Evolutionary conservation across 352 stramenopile species (phyloP).

Genomic region (Pythium volutum): DNA sequence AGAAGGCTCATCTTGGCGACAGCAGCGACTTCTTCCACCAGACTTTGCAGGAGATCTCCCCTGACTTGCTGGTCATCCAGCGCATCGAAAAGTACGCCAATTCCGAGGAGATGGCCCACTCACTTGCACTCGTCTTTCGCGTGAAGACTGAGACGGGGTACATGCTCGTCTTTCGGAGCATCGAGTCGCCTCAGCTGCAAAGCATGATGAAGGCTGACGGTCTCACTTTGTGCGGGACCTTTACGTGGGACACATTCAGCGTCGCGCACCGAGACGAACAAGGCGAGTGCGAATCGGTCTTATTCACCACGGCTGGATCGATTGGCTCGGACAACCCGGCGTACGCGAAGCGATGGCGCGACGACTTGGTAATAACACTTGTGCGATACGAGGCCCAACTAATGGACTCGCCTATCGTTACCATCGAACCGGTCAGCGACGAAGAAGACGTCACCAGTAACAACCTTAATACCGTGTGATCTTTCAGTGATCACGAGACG

Average conservation of each 20-base stretch:
- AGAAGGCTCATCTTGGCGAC: background rate
- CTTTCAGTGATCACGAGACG: no score
- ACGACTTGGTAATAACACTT: background rate
- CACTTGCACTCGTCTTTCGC: constrained; percentile 10
- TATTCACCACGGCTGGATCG: background rate
- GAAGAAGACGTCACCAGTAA: no score
- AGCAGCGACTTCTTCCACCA: constrained; percentile 10
- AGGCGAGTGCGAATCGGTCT: background rate
- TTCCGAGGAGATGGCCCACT: constrained; percentile 1
- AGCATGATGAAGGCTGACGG: background rate
- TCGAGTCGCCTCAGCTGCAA: background rate
- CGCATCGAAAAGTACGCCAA: constrained; percentile 9
- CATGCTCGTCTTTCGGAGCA: background rate
- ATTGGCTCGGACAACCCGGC: background rate
- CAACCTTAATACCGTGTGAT: no score
- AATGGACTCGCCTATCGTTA: background rate
- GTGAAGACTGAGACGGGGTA: constrained; percentile 9
- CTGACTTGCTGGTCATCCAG: constrained; percentile 15
- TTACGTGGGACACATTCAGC: constrained; percentile 12
- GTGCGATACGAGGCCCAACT: background rate
- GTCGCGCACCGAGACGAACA: background rate
- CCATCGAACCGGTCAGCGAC: no score
- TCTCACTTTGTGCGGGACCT: background rate
- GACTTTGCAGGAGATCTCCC: constrained; percentile 10
- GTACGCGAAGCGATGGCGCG: background rate